A percentile compares a stretch with the other conserved stretches of the same genome.
Evolutionary conservation across 306 rosid species (phyloP).

Genomic region (Adenanthera pavonina): DNA sequence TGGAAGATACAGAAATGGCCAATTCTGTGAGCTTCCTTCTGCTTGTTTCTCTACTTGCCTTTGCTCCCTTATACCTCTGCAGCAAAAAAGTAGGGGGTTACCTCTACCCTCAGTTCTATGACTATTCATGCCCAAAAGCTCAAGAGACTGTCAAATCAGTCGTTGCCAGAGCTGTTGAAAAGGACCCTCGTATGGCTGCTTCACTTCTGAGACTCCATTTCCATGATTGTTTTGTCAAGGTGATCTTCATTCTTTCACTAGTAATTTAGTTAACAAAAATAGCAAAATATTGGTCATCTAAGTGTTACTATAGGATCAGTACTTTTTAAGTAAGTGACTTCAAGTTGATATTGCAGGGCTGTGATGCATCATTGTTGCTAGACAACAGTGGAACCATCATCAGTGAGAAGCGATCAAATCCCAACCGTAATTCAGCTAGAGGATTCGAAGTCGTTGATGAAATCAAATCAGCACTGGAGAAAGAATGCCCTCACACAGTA

Average conservation of each 20-base stretch:
- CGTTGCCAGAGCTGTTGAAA: slow-evolving; percentile 65
- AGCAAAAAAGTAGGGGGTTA: slow-evolving; percentile 46
- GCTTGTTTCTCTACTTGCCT: slow-evolving; percentile 63
- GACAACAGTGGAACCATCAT: slow-evolving; percentile 64
- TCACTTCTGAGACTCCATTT: slow-evolving; percentile 85
- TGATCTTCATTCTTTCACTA: slow-evolving; percentile 26
- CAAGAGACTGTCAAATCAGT: slow-evolving; percentile 67
- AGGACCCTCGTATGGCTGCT: slow-evolving; percentile 82
- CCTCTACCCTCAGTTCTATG: slow-evolving; percentile 89
- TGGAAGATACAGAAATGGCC: slow-evolving; percentile 53
- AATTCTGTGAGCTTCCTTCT: slow-evolving; percentile 44
- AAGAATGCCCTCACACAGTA: slow-evolving; percentile 74
- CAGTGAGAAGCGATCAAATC: slow-evolving; percentile 79
- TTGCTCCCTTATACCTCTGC: slow-evolving; percentile 64
- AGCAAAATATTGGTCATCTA: neutral
- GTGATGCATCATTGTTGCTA: slow-evolving; percentile 83
- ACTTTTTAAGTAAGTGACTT: slow-evolving; percentile 11
- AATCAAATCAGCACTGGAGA: slow-evolving; percentile 77
- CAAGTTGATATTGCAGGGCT: slow-evolving; percentile 64
- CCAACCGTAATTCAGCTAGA: slow-evolving; percentile 79
- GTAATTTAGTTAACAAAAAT: neutral
- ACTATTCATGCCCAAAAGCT: slow-evolving; percentile 83
- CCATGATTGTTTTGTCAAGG: slow-evolving; percentile 97
- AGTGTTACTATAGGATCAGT: neutral
- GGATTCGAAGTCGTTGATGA: slow-evolving; percentile 82